A percentile compares a stretch with the other conserved stretches of the same genome.
Evolutionary conservation across 345 rosid genomes (phyloP).

Genomic region (Mangifera indica): DNA sequence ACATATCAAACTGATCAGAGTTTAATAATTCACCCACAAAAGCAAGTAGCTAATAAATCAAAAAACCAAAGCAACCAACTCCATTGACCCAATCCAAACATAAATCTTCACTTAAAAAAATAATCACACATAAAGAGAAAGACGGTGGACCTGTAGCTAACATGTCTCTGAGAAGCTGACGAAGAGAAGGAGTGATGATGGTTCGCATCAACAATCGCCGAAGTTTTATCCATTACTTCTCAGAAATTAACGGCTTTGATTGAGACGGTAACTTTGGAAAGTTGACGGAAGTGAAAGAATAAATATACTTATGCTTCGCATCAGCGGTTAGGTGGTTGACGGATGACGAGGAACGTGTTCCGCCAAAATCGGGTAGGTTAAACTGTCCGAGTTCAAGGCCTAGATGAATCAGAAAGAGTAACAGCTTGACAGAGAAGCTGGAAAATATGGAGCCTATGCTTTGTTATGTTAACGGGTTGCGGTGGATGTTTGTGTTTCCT

Average conservation of each 20-base stretch:
- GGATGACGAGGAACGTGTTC: conserved; percentile 5
- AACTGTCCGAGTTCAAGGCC: neutral
- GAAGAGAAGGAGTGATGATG: conserved; percentile 31
- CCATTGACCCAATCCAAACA: neutral
- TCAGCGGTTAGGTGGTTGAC: neutral
- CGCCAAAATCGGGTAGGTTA: conserved; percentile 13
- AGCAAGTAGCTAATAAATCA: conserved; percentile 4
- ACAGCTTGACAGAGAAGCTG: neutral
- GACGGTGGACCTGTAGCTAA: conserved; percentile 43
- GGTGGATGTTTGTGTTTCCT: neutral
- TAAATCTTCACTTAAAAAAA: neutral
- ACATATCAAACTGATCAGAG: neutral
- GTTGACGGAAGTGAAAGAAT: neutral
- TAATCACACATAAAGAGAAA: neutral
- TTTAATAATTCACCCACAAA: neutral
- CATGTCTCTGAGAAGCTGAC: conserved; percentile 42
- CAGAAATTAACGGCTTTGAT: conserved; percentile 18
- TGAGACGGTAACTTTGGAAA: neutral
- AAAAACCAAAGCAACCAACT: neutral
- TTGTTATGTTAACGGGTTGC: no score
- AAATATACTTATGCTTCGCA: neutral
- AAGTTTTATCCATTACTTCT: conserved; percentile 16
- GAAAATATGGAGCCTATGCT: no score
- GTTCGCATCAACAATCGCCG: conserved; percentile 29
- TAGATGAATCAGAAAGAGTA: neutral